These are phyloP conservation scores for Lasiodiplodia citricola DNA, from an alignment of 2,329 filamentous ascomycete species.

Conservation along the genomic window DNA sequence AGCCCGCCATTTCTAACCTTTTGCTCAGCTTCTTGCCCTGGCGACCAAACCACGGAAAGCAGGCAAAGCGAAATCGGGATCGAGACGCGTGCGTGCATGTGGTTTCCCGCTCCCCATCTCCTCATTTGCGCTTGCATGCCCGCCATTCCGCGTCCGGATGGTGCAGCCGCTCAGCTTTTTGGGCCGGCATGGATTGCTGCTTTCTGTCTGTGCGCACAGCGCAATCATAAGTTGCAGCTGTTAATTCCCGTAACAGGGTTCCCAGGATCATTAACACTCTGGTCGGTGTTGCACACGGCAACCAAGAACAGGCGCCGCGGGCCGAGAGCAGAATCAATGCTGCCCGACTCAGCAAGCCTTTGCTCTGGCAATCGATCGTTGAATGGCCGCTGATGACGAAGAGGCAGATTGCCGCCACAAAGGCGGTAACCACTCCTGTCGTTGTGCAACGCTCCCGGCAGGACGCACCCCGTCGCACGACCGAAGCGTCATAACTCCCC, in stretches of 20 bases:
- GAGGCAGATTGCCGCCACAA: conserved; percentile 7
- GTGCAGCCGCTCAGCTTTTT: neutral
- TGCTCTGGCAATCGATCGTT: neutral
- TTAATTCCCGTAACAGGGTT: neutral
- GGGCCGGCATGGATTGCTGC: too few relatives aligned
- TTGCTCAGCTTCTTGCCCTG: neutral
- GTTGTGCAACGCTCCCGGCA: conserved; percentile 12
- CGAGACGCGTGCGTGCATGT: neutral
- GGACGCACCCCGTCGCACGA: conserved; percentile 3
- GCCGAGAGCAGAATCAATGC: neutral
- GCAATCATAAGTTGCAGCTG: neutral
- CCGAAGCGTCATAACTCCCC: conserved; percentile 6
- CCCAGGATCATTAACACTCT: neutral
- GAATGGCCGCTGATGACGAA: neutral
- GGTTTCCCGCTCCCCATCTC: neutral
- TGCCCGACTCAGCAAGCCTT: neutral
- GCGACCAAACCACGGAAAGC: neutral
- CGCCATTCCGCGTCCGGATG: neutral
- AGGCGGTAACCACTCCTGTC: conserved; percentile 20
- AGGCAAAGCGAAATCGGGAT: neutral
- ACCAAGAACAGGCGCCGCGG: neutral
- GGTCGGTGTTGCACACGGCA: neutral
- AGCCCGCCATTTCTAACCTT: neutral
- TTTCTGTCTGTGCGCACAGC: neutral
- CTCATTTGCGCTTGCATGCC: conserved; percentile 4